Evolutionary conservation across 495 filamentous ascomycete genomes (phyloP).

Genomic region (Podospora pseudocomata): DNA sequence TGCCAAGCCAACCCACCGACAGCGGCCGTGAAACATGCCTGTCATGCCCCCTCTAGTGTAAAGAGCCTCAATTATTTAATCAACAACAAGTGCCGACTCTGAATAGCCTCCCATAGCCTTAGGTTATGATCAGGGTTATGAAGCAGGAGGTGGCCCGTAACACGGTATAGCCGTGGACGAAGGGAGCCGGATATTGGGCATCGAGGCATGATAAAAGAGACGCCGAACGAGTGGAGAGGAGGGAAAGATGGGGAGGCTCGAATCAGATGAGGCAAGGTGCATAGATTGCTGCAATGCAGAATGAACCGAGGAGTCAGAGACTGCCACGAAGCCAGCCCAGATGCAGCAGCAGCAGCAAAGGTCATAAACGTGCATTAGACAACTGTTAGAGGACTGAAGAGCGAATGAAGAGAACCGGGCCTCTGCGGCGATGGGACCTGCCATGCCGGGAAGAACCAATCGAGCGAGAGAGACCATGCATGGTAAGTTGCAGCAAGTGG

Average conservation of each 20-base stretch:
- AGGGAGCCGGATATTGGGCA: slow-evolving; percentile 8
- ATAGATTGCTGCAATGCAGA: not conserved
- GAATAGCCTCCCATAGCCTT: not conserved
- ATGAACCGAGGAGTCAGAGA: slow-evolving; percentile 35
- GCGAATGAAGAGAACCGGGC: slow-evolving; percentile 13
- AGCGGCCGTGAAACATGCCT: slow-evolving; percentile 1
- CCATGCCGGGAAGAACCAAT: slow-evolving; percentile 13
- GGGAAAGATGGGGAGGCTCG: not conserved
- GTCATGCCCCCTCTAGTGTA: not conserved
- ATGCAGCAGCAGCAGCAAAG: slow-evolving; percentile 18
- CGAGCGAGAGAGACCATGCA: slow-evolving; percentile 26
- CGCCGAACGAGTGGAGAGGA: not conserved
- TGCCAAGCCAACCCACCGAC: slow-evolving; percentile 4
- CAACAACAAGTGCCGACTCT: not conserved
- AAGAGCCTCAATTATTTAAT: slow-evolving; percentile 1
- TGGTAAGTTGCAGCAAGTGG: slow-evolving; percentile 20
- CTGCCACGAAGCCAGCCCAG: slow-evolving; percentile 44
- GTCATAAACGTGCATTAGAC: slow-evolving; percentile 27
- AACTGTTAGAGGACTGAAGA: slow-evolving; percentile 4
- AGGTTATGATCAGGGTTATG: not conserved
- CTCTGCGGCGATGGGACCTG: slow-evolving; percentile 12
- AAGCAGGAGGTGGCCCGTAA: not conserved
- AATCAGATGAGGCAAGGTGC: not conserved
- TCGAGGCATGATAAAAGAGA: slow-evolving; percentile 6
- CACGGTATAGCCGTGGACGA: not conserved